A percentile compares a stretch with the other conserved stretches of the same genome.
Evolutionary conservation across 352 stramenopile species (phyloP).

Genomic region (Phytopythium montanum): DNA sequence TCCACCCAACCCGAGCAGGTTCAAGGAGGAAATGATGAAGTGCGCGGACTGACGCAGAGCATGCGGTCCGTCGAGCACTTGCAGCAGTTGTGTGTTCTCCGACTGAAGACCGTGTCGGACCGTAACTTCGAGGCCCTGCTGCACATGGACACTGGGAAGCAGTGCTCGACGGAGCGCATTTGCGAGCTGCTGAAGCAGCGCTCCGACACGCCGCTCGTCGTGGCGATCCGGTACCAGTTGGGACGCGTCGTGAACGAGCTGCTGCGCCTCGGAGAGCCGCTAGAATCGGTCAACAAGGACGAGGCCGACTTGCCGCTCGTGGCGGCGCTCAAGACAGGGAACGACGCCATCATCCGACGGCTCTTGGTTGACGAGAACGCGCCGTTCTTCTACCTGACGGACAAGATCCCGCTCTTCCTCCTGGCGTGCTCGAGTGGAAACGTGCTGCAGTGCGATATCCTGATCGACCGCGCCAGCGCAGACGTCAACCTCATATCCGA

Average conservation of each 20-base stretch:
- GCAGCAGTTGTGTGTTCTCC: slow-evolving; percentile 49
- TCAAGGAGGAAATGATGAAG: not conserved
- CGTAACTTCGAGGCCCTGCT: slow-evolving; percentile 49
- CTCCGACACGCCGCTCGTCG: slow-evolving; percentile 59
- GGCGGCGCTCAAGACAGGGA: slow-evolving; percentile 61
- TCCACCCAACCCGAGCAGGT: not conserved
- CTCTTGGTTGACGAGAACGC: slow-evolving; percentile 67
- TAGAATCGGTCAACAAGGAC: slow-evolving; percentile 39
- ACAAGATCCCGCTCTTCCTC: slow-evolving; percentile 77
- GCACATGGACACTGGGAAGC: slow-evolving; percentile 53
- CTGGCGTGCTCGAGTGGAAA: slow-evolving; percentile 68
- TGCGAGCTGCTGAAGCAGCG: slow-evolving; percentile 59
- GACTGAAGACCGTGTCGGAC: slow-evolving; percentile 48
- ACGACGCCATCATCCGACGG: slow-evolving; percentile 70
- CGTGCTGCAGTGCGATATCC: slow-evolving; percentile 66
- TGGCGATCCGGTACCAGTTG: slow-evolving; percentile 78
- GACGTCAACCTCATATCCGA: slow-evolving; percentile 80
- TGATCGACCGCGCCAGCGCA: slow-evolving; percentile 48
- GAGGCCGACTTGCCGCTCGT: slow-evolving; percentile 67
- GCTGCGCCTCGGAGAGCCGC: slow-evolving; percentile 42
- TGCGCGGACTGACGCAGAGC: slow-evolving; percentile 9
- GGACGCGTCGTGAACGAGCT: slow-evolving; percentile 79
- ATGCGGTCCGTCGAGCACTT: slow-evolving; percentile 26
- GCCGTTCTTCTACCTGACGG: slow-evolving; percentile 69
- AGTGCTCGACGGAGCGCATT: slow-evolving; percentile 65